Conservation (phyloP, 108 stramenopile species). For the Nitzschia palea region DNA sequence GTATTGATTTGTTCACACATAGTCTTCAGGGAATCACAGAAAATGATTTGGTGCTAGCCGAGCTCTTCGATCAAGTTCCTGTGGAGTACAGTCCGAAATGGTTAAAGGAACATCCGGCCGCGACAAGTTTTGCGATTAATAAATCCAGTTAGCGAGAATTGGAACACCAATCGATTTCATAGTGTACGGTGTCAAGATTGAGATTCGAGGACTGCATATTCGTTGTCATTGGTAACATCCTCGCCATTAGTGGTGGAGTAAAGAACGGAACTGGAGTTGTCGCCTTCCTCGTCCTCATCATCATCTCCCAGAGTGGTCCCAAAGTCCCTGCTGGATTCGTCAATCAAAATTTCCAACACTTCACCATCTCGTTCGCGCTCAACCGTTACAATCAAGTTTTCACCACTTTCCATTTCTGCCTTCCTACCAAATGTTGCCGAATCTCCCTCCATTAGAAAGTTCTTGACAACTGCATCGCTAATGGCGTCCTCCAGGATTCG, state of each 20-base stretch:
- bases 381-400: neutral
- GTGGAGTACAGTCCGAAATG: constrained; percentile 88
- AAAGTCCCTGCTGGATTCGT: constrained; percentile 21
- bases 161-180: no score
- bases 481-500: constrained; percentile 68
- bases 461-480: constrained; percentile 63
- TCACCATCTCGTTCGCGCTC: constrained; percentile 9
- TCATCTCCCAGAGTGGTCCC: neutral
- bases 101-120: constrained; percentile 68
- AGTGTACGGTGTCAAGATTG: no score
- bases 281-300: neutral
- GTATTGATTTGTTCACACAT: constrained; percentile 84
- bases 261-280: no score
- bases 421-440: constrained; percentile 47
- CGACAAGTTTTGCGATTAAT: no score
- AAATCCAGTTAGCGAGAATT: no score
- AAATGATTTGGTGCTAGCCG: constrained; percentile 84
- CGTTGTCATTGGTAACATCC: no score
- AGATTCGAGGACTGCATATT: no score
- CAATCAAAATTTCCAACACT: constrained; percentile 14
- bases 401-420: neutral
- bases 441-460: constrained; percentile 56
- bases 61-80: constrained; percentile 60
- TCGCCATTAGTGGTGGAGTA: no score
- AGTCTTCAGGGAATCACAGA: constrained; percentile 73